Percentiles rank a stretch among this genome's conserved stretches.
These are phyloP conservation scores for Xylariaceae sp. DNA, from an alignment of 2,329 filamentous ascomycete genomes.

Conservation along the genomic window DNA sequence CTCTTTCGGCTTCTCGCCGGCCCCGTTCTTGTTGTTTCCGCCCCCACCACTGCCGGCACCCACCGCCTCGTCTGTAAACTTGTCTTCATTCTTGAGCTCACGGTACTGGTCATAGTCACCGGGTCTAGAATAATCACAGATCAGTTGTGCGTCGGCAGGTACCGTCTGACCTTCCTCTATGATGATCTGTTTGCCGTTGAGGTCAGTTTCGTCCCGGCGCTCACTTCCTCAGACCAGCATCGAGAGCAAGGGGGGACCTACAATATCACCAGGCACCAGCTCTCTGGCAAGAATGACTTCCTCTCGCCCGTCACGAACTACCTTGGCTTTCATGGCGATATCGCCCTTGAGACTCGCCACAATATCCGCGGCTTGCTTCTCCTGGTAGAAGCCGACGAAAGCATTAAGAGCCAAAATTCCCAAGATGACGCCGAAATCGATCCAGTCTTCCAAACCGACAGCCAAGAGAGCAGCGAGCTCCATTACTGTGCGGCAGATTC, in stretches of 20 bases:
- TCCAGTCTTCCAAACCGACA: slow-evolving; percentile 69
- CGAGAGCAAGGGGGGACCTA: slow-evolving; percentile 38
- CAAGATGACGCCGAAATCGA: slow-evolving; percentile 72
- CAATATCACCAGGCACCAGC: slow-evolving; percentile 70
- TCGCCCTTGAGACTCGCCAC: slow-evolving; percentile 71
- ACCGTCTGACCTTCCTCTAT: slow-evolving; percentile 68
- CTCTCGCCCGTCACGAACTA: slow-evolving; percentile 62
- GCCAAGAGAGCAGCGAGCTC: slow-evolving; percentile 69
- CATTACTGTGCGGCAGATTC: slow-evolving; percentile 56
- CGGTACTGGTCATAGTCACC: slow-evolving; percentile 42
- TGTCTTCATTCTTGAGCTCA: slow-evolving; percentile 27
- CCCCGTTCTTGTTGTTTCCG: slow-evolving; percentile 36
- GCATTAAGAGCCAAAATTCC: slow-evolving; percentile 72
- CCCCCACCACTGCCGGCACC: slow-evolving; percentile 14
- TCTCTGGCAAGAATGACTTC: slow-evolving; percentile 67
- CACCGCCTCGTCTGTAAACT: slow-evolving; percentile 21
- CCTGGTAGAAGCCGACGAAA: slow-evolving; percentile 73
- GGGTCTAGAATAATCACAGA: slow-evolving; percentile 65
- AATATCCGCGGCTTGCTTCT: slow-evolving; percentile 74
- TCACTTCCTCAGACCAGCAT: no score
- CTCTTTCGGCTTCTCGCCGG: slow-evolving; percentile 52
- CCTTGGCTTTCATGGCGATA: slow-evolving; percentile 67
- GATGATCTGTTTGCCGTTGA: slow-evolving; percentile 44
- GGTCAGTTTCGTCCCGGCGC: no score
- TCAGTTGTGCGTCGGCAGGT: slow-evolving; percentile 64